Evolutionary conservation across 1,284 basidiomycete genomes (phyloP).

Genomic region (Ganoderma sinense): DNA sequence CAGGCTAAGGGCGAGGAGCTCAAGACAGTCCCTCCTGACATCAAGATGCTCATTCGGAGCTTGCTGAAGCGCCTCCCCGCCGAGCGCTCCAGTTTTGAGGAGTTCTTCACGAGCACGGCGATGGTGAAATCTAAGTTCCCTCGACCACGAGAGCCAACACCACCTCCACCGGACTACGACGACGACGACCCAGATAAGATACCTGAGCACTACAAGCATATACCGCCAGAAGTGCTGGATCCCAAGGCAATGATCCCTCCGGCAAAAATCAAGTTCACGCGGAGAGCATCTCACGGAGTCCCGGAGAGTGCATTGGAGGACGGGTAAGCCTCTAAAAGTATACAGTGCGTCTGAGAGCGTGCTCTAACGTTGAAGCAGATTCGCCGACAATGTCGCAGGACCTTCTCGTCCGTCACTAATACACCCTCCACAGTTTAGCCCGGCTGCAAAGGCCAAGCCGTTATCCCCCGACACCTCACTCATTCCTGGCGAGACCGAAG

Average conservation of each 20-base stretch:
- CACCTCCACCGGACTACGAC: conserved; percentile 39
- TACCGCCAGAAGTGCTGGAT: conserved; percentile 79
- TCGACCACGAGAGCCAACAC: conserved; percentile 40
- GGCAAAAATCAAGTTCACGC: conserved; percentile 77
- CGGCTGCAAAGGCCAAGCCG: conserved; percentile 36
- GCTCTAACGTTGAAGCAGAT: neutral
- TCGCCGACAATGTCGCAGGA: conserved; percentile 15
- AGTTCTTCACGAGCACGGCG: conserved; percentile 89
- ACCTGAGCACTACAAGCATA: conserved; percentile 71
- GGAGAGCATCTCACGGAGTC: conserved; percentile 33
- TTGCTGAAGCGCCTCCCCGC: conserved; percentile 87
- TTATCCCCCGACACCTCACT: conserved; percentile 66
- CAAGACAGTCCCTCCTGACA: conserved; percentile 76
- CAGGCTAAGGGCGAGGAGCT: conserved; percentile 54
- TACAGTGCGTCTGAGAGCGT: too few species aligned
- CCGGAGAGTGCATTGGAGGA: conserved; percentile 16
- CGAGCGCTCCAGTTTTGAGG: conserved; percentile 90
- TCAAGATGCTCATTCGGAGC: conserved; percentile 88
- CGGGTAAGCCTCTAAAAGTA: conserved; percentile 15
- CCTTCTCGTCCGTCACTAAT: conserved; percentile 24
- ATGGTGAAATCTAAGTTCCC: conserved; percentile 84
- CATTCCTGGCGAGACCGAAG: conserved; percentile 84
- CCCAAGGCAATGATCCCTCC: conserved; percentile 81
- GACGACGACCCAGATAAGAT: conserved; percentile 46
- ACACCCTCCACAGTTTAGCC: conserved; percentile 23